Evolutionary conservation across 108 stramenopile species (phyloP), one percentile per base, ranked within the genome.

Genomic region (Stephanodiscus triporus): DNA sequence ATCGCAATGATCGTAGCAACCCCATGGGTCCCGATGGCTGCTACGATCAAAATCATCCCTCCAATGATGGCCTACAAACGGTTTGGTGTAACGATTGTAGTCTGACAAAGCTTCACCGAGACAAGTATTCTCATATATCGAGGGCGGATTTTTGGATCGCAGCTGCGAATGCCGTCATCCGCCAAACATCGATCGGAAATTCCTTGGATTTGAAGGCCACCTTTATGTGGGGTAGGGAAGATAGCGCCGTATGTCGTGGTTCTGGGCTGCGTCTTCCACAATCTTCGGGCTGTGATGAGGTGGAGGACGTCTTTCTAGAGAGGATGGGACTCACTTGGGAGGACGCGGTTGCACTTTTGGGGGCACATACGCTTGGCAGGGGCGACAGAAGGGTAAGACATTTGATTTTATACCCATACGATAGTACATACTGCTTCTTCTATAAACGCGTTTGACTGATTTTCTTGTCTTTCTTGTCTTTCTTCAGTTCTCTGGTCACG

Each of bases 301-400:
- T 71, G 16, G 80, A 81, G 49, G 62, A 63, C 47, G 70, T 71
- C 19, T 68, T 81, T 40, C 53, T 81, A 17, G 54, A 72, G 20
- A 67, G 69, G 17, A 81, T 81, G 75, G 62, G 75, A 38, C 53
- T 81, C 16, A 62, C 23, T 8, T 81, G 80, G 80, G 30, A 23
- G n/a, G 80, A 81, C 72, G 80, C 75, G 51, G 89, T 86, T 56
- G 83, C 86, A 37, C 66, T 79, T 20, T 65, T 83, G 60, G 77
- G 82, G 14, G 77, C 67, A 27, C 77, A 83, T 58, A 78, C 82
- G 6, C 78, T 79, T 13, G 81, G 77, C 9, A 65, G 71, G 24
- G 73, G 73, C 40, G 36, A 67, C 11, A 34, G 48, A 53, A 40
- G 17, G 43, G 69, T 70, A 45, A 69, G 76, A 34, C 32, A 42